Conservation (phyloP, 129 eudicot genomes). For the Flaveria ramosissima region DNA sequence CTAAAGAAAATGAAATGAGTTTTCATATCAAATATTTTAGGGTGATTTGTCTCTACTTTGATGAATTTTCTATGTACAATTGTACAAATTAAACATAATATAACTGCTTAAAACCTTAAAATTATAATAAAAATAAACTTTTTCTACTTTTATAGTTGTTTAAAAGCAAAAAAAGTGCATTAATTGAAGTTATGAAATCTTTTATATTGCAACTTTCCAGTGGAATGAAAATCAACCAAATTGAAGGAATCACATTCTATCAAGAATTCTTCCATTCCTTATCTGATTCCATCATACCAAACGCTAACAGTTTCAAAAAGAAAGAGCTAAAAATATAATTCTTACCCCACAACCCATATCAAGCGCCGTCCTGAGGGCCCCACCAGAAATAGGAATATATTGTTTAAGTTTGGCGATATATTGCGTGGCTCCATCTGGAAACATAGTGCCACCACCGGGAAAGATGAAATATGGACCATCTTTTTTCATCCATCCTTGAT, state of each 20-base stretch:
- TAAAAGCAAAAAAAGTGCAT: neutral
- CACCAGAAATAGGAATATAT: constrained; percentile 88
- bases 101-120: neutral
- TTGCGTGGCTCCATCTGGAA: constrained; percentile 94
- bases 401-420: constrained; percentile 92
- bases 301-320: neutral
- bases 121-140: neutral
- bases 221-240: too few species aligned
- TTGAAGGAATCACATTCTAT: neutral
- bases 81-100: neutral
- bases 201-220: neutral
- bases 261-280: neutral
- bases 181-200: neutral
- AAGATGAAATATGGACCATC: constrained; percentile 93
- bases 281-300: neutral
- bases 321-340: neutral
- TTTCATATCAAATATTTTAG: too few species aligned
- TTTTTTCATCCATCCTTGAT: constrained; percentile 99
- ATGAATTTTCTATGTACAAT: too few species aligned
- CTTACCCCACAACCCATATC: constrained; percentile 99
- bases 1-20: too few species aligned
- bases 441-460: constrained; percentile 99
- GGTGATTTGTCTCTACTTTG: too few species aligned
- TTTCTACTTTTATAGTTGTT: neutral
- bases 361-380: constrained; percentile 89